phyloP scores from a whole-genome alignment of 2,329 filamentous ascomycete genomes.

The Paecilomyces sp. region DNA sequence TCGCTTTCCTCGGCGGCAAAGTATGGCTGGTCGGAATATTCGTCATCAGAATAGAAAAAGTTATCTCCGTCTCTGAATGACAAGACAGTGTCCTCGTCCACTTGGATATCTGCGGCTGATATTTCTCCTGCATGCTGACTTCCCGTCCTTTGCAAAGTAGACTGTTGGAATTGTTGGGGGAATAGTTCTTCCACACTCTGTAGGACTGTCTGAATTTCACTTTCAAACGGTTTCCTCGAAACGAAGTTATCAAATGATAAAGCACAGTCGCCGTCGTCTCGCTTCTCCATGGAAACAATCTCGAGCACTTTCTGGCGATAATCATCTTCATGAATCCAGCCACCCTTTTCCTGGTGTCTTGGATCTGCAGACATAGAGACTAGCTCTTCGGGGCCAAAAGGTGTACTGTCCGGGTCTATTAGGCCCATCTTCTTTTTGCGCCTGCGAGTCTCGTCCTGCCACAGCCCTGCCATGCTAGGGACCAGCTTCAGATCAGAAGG shows the following conservation, averaged over 20 bases:
- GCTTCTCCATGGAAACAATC: constrained; percentile 59
- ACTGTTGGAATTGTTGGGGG: constrained; percentile 51
- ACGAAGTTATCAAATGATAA: constrained; percentile 62
- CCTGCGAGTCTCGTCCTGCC: constrained; percentile 80
- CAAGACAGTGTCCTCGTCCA: constrained; percentile 57
- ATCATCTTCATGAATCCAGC: constrained; percentile 90
- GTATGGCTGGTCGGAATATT: constrained; percentile 21
- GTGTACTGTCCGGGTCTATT: constrained; percentile 58
- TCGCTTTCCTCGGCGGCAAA: constrained; percentile 11
- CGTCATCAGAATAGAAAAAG: constrained; percentile 38
- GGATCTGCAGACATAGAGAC: constrained; percentile 84
- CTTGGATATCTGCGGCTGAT: constrained; percentile 38
- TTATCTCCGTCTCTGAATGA: constrained; percentile 37
- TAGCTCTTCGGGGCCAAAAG: constrained; percentile 73
- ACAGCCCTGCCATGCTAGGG: constrained; percentile 86
- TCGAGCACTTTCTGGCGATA: constrained; percentile 59
- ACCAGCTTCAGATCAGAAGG: constrained; percentile 70
- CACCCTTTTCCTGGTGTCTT: constrained; percentile 62
- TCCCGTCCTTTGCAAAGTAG: constrained; percentile 11
- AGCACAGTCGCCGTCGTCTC: constrained; percentile 35
- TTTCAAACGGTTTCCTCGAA: constrained; percentile 45
- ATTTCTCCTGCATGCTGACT: constrained; percentile 6
- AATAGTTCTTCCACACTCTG: constrained; percentile 86
- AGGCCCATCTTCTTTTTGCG: constrained; percentile 66
- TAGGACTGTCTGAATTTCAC: constrained; percentile 64